phyloP scores from a whole-genome alignment of 805 yeast genomes.

The Teunomyces atbi region DNA sequence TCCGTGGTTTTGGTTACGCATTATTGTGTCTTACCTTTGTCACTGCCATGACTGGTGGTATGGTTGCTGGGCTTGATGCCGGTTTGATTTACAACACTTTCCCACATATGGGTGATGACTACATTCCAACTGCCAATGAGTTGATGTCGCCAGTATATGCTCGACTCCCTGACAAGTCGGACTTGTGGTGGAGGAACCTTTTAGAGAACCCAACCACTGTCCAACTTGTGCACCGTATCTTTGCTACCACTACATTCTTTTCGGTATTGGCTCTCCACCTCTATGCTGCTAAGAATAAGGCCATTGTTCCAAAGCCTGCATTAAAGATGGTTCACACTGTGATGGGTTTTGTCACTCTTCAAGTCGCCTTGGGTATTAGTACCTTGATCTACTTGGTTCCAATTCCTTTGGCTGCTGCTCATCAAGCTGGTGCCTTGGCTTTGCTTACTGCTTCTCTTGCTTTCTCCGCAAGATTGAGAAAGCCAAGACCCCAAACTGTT shows the following conservation, averaged over 20 bases:
- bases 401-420: constrained; percentile 87
- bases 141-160: constrained; percentile 73
- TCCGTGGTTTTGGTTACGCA: constrained; percentile 55
- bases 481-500: constrained; percentile 37
- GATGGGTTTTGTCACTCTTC: constrained; percentile 82
- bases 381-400: constrained; percentile 91
- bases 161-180: constrained; percentile 64
- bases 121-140: constrained; percentile 74
- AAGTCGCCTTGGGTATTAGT: constrained; percentile 81
- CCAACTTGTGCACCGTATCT: constrained; percentile 82
- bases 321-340: constrained; percentile 58
- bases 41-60: constrained; percentile 96
- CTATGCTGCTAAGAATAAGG: constrained; percentile 57
- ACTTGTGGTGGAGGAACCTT: constrained; percentile 86
- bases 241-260: constrained; percentile 79
- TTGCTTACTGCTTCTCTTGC: constrained; percentile 74
- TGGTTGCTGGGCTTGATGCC: constrained; percentile 98
- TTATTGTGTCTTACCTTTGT: constrained; percentile 70
- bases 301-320: constrained; percentile 53
- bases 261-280: constrained; percentile 69
- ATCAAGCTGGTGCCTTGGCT: constrained; percentile 95
- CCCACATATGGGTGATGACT: constrained; percentile 92
- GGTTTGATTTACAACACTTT: constrained; percentile 94
- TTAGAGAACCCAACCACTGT: constrained; percentile 96
- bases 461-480: constrained; percentile 35